Evolutionary conservation across 352 stramenopile genomes (phyloP), one percentile per base, ranked within the genome.

Genomic region (Thraustochytrium striatum): DNA sequence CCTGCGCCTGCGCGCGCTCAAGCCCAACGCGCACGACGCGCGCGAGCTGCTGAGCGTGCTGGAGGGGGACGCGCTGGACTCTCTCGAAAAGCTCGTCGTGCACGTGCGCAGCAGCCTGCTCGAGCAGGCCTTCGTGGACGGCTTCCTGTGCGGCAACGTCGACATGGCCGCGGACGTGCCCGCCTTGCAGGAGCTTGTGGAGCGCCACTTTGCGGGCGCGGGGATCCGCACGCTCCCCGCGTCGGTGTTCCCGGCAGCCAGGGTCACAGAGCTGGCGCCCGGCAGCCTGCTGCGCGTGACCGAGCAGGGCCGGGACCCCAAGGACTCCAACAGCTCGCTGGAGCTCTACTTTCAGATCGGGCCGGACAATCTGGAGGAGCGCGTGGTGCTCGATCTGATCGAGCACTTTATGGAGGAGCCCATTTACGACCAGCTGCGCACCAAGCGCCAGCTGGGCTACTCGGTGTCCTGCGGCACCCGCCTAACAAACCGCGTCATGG

Each of bases 341-440:
- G 89, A 93, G 75, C 79, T 91, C 5, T 94, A 94, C 79, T 95
- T 91, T 82, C 90, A 95, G 82, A 89, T 94, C 57, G 89, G 89
- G 9, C 86, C 88, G 57, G 83, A 92, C 69, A 87, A 82, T 57
- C 38, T 93, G 36, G 84, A 84, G 3, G 81, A 83, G 33, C 82
- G 92, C 36, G 89, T 89, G n/a, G 89, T 91, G 55, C 21, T 87
- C 0, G 89, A 94, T 59, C 82, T 95, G 78, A 80, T 95, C 9
- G 88, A 94, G 61, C 87, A 93, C 57, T 82, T 94, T 61, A 95
- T 95, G 89, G 89, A 92, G 53, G 90, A 95, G 68, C 90, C 90
- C 32, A 82, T 94, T 19, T 95, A 94, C 79, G 89, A 94, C 53
- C 89, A 88, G 0, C 81, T 95, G 30, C 88, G 90, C 33, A 95